phyloP scores from a whole-genome alignment of 805 yeast genomes.

The Kazachstania taianensis region DNA sequence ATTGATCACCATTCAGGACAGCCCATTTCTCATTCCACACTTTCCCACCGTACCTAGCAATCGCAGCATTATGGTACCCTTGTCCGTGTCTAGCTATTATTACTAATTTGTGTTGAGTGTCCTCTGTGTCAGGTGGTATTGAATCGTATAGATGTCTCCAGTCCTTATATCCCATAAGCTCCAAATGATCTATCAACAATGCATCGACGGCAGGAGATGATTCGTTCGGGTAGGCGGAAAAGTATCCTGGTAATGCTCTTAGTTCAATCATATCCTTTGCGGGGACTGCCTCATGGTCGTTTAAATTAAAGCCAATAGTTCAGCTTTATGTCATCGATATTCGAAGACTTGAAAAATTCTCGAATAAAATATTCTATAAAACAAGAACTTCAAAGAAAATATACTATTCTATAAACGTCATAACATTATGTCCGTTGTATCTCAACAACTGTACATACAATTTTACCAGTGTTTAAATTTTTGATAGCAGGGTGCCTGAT shows the following conservation, averaged over 20 bases:
- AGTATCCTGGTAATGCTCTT: constrained; percentile 13
- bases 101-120: constrained; percentile 13
- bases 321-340: too few species aligned
- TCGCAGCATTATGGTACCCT: constrained; percentile 52
- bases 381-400: too few species aligned
- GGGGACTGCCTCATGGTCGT: too few species aligned
- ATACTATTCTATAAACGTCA: too few species aligned
- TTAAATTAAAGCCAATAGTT: too few species aligned
- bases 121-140: constrained; percentile 15
- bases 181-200: constrained; percentile 6
- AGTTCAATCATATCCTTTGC: background rate
- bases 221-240: constrained; percentile 8
- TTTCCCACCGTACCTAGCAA: constrained; percentile 44
- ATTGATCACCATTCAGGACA: constrained; percentile 43
- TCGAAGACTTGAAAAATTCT: too few species aligned
- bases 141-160: constrained; percentile 12
- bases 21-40: constrained; percentile 52
- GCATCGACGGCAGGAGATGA: constrained; percentile 7
- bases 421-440: too few species aligned
- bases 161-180: constrained; percentile 7
- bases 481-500: constrained; percentile 46
- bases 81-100: constrained; percentile 50
- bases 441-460: constrained; percentile 48
- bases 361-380: too few species aligned
- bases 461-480: constrained; percentile 51